Evolutionary conservation across 257 asterid genomes (phyloP).

Genomic region (Lavandula angustifolia): DNA sequence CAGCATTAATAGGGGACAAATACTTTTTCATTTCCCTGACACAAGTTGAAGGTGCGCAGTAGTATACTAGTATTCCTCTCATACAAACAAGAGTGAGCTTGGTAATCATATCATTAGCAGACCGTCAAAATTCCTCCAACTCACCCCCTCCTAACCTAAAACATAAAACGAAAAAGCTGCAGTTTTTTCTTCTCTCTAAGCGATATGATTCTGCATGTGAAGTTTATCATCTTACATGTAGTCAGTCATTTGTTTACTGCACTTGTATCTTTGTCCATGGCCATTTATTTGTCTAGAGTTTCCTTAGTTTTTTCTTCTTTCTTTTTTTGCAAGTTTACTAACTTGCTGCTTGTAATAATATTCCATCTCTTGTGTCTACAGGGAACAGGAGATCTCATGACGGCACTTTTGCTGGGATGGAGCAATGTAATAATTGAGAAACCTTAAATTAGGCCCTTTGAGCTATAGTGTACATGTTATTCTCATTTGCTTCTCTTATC

Average conservation of each 20-base stretch:
- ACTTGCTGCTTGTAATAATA: conserved; percentile 9
- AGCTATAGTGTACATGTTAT: conserved; percentile 24
- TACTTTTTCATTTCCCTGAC: not conserved
- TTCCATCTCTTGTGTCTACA: conserved; percentile 43
- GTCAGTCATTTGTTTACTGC: conserved; percentile 11
- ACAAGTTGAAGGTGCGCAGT: not conserved
- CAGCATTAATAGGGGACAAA: not conserved
- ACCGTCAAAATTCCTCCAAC: not conserved
- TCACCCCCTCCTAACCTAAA: not conserved
- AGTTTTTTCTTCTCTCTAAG: conserved; percentile 1
- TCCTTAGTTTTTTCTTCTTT: not conserved
- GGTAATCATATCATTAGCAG: not conserved
- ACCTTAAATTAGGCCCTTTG: conserved; percentile 22
- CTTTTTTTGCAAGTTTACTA: not conserved
- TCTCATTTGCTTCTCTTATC: conserved; percentile 32
- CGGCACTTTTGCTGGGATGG: conserved; percentile 96
- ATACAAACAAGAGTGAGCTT: not conserved
- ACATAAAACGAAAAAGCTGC: not conserved
- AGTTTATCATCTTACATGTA: not conserved
- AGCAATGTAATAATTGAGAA: conserved; percentile 68
- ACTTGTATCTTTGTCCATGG: conserved; percentile 4
- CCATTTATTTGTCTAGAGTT: not conserved
- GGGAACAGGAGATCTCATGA: conserved; percentile 96
- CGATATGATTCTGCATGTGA: not conserved
- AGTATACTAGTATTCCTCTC: not conserved